Conservation (phyloP, 2,329 filamentous ascomycete genomes). For the Colletotrichum neosansevieriae region DNA sequence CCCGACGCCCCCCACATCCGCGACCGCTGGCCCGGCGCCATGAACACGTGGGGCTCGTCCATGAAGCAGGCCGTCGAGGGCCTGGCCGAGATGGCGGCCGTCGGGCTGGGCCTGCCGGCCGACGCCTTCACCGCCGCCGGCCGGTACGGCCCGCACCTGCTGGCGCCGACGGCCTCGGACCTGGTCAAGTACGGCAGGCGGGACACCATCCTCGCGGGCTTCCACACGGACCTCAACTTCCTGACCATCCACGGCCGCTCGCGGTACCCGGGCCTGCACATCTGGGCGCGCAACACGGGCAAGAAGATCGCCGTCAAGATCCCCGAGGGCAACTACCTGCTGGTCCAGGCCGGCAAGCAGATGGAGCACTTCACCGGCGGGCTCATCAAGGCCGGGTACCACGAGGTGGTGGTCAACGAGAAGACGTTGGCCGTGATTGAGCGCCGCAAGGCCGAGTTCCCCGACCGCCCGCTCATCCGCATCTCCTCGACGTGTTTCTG, state of each 20-base stretch:
- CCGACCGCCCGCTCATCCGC: conserved; percentile 64
- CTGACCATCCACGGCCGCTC: conserved; percentile 74
- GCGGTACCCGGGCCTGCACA: conserved; percentile 71
- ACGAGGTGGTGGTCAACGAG: conserved; percentile 71
- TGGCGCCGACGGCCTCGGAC: conserved; percentile 71
- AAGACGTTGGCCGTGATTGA: conserved; percentile 62
- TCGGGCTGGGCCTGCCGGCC: conserved; percentile 65
- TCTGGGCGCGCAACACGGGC: conserved; percentile 74
- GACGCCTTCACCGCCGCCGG: conserved; percentile 67
- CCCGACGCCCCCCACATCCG: conserved; percentile 62
- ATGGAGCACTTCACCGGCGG: conserved; percentile 72
- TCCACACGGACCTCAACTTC: conserved; percentile 75
- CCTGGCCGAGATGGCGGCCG: conserved; percentile 69
- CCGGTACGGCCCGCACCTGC: conserved; percentile 70
- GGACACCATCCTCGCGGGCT: conserved; percentile 72
- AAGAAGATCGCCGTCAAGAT: conserved; percentile 70
- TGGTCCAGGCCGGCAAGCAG: conserved; percentile 74
- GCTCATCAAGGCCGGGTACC: conserved; percentile 71
- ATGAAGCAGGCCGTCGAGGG: conserved; percentile 71
- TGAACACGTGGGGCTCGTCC: conserved; percentile 69
- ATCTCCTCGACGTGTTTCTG: conserved; percentile 73
- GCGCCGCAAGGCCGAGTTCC: conserved; percentile 54
- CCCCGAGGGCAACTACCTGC: conserved; percentile 67
- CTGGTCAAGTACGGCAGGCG: conserved; percentile 63
- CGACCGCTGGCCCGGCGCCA: conserved; percentile 64